Conservation (phyloP, 2,329 filamentous ascomycete genomes). For the Amauroascus niger region DNA sequence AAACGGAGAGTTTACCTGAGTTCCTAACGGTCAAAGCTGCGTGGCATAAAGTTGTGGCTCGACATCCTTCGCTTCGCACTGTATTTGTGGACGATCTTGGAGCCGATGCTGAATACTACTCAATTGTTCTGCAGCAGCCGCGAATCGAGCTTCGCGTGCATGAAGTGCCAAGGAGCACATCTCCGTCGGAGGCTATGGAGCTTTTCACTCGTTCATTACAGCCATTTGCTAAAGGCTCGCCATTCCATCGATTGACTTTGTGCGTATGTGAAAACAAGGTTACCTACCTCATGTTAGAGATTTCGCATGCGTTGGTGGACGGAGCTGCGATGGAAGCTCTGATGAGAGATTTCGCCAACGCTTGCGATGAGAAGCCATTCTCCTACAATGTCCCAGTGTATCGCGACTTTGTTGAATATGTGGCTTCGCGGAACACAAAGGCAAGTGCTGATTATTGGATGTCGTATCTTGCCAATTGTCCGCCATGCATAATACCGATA, state of each 20-base stretch:
- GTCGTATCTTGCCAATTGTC: conserved; percentile 1
- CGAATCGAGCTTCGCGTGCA: neutral
- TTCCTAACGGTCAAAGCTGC: neutral
- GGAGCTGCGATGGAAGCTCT: conserved; percentile 6
- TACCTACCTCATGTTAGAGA: conserved; percentile 21
- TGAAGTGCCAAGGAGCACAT: neutral
- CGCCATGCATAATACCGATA: conserved; percentile 4
- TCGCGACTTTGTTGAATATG: conserved; percentile 4
- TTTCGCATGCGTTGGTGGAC: conserved; percentile 3
- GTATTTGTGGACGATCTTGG: conserved; percentile 24
- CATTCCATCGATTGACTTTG: neutral
- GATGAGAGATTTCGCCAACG: conserved; percentile 6
- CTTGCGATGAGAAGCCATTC: conserved; percentile 1
- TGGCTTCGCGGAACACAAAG: neutral
- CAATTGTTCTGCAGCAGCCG: neutral
- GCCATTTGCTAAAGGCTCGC: conserved; percentile 3
- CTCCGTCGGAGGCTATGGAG: neutral
- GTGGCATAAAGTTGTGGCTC: conserved; percentile 13
- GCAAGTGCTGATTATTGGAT: conserved; percentile 5
- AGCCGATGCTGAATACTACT: conserved; percentile 2
- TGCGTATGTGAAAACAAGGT: neutral
- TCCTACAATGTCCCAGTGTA: neutral
- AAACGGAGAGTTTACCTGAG: neutral
- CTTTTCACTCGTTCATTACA: conserved; percentile 7
- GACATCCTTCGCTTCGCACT: conserved; percentile 14